phyloP scores from a whole-genome alignment of 495 filamentous ascomycete species.

The Haplographium delicatum region DNA sequence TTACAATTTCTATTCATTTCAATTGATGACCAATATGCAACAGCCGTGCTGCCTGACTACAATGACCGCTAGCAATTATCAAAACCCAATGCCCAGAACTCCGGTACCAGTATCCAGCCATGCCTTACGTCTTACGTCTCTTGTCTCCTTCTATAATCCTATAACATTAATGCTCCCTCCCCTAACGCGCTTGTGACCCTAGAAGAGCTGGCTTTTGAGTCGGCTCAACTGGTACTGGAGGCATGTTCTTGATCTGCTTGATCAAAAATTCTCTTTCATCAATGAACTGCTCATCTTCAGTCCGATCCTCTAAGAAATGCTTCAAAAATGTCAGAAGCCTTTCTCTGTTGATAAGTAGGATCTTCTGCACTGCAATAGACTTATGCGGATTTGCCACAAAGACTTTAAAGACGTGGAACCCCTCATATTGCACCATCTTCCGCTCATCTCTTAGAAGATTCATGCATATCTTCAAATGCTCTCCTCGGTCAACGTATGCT shows the following conservation, averaged over 20 bases:
- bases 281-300: conserved; percentile 96
- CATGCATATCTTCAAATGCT: conserved; percentile 97
- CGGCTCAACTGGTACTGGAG: conserved; percentile 58
- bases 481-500: conserved; percentile 86
- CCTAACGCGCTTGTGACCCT: conserved; percentile 21
- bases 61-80: conserved; percentile 13
- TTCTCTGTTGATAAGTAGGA: conserved; percentile 92
- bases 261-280: conserved; percentile 97
- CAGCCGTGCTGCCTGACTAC: conserved; percentile 14
- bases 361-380: conserved; percentile 86
- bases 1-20: neutral
- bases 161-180: neutral
- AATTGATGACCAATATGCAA: conserved; percentile 13
- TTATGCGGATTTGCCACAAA: conserved; percentile 98
- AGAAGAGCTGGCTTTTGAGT: conserved; percentile 28
- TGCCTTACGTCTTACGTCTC: no score
- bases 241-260: conserved; percentile 83
- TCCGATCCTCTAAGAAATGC: conserved; percentile 88
- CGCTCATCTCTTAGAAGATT: conserved; percentile 89
- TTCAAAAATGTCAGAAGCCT: conserved; percentile 82
- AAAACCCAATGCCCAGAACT: conserved; percentile 21
- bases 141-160: conserved; percentile 1
- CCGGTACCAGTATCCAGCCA: conserved; percentile 16
- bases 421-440: conserved; percentile 99
- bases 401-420: conserved; percentile 99